A percentile compares a stretch with the other conserved stretches of the same genome.
Conservation (phyloP, 169 alveolate genomes). For the Amoebophrya sp. region DNA sequence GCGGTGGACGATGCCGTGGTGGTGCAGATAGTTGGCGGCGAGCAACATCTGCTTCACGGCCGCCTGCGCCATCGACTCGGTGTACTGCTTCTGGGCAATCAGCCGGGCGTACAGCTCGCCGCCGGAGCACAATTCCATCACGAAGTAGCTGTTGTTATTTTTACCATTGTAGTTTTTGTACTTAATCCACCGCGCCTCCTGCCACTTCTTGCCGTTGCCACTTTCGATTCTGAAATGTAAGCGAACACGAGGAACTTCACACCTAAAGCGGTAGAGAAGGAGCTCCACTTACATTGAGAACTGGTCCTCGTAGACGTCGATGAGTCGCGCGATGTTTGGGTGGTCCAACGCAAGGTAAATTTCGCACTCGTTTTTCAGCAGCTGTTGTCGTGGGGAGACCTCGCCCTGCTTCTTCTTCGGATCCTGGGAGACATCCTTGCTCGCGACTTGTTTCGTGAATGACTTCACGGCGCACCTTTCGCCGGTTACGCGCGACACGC, state of each 20-base stretch:
- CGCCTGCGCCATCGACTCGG: constrained; percentile 28
- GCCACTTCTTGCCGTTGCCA: too few relatives aligned
- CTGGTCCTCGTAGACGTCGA: constrained; percentile 35
- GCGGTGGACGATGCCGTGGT: constrained; percentile 48
- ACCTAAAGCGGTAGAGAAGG: too few relatives aligned
- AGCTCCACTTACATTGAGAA: constrained; percentile 4
- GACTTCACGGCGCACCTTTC: constrained; percentile 14
- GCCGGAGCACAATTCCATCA: constrained; percentile 36
- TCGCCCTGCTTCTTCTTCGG: constrained; percentile 27
- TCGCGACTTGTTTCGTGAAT: constrained; percentile 23
- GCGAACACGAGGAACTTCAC: too few relatives aligned
- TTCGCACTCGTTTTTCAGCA: constrained; percentile 29
- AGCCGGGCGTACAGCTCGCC: constrained; percentile 32
- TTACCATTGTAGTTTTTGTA: too few relatives aligned
- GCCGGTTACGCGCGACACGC: background rate
- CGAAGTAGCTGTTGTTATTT: constrained; percentile 27
- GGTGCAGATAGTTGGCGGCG: constrained; percentile 52
- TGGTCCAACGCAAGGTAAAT: constrained; percentile 29
- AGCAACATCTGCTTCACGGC: constrained; percentile 41
- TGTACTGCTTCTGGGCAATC: constrained; percentile 20
- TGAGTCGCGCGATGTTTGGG: constrained; percentile 33
- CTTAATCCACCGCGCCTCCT: too few relatives aligned
- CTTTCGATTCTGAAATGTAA: too few relatives aligned
- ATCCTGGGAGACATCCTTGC: too few relatives aligned
- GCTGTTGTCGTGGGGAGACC: background rate